These are phyloP conservation scores for Ceratocystis cubensis DNA, from an alignment of 2,329 filamentous ascomycete species.

Conservation along the genomic window DNA sequence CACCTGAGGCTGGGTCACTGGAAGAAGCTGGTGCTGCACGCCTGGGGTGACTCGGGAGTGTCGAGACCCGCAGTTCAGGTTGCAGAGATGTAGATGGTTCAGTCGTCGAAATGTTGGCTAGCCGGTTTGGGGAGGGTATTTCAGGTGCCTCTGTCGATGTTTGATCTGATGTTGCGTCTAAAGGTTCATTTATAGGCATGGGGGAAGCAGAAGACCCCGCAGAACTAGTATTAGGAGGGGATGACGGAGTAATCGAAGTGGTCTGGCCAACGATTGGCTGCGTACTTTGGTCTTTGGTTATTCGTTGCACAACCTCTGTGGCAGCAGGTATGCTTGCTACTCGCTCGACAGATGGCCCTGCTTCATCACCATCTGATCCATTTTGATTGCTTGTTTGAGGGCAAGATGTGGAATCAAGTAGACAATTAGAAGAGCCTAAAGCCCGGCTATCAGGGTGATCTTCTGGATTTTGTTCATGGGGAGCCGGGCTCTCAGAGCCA, in stretches of 20 bases:
- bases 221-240: neutral
- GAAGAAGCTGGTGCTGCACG: neutral
- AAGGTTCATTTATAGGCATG: neutral
- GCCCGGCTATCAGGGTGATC: neutral
- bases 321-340: neutral
- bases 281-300: neutral
- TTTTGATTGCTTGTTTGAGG: neutral
- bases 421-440: neutral
- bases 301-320: neutral
- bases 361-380: neutral
- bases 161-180: neutral
- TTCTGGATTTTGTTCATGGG: neutral
- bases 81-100: slow-evolving; percentile 23
- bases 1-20: neutral
- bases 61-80: neutral
- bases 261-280: neutral
- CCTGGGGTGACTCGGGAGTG: neutral
- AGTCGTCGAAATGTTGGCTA: neutral
- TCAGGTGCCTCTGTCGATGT: neutral
- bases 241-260: neutral
- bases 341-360: neutral
- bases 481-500: neutral
- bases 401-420: neutral
- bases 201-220: neutral
- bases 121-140: neutral